Evolutionary conservation across 257 asterid species (phyloP).

Genomic region (Solanum infundibuliforme): DNA sequence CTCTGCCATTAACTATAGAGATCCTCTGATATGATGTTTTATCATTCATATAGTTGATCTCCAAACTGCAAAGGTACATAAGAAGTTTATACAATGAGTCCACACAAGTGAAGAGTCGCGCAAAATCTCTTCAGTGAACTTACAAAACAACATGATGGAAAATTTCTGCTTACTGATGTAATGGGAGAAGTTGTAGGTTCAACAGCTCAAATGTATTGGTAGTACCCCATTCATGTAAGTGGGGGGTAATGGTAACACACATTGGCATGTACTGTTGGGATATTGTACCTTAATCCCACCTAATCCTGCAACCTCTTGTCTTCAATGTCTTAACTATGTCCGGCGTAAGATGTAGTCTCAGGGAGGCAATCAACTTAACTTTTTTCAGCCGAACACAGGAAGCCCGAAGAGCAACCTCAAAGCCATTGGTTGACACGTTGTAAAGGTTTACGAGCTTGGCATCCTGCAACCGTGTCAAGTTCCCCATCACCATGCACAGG

Average conservation of each 20-base stretch:
- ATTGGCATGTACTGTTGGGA: neutral
- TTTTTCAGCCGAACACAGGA: constrained; percentile 42
- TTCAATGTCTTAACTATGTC: constrained; percentile 33
- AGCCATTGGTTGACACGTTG: constrained; percentile 44
- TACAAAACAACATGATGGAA: neutral
- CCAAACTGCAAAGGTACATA: neutral
- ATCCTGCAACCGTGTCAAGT: constrained; percentile 53
- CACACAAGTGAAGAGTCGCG: neutral
- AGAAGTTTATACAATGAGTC: neutral
- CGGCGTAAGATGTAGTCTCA: constrained; percentile 30
- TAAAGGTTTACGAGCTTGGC: constrained; percentile 42
- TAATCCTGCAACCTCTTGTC: constrained; percentile 54
- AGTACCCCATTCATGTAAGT: neutral
- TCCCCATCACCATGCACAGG: constrained; percentile 61
- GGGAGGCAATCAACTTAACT: constrained; percentile 38
- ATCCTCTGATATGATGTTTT: neutral
- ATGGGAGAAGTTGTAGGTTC: neutral
- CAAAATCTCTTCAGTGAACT: neutral
- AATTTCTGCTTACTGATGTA: neutral
- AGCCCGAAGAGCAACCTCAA: constrained; percentile 56
- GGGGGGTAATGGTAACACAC: neutral
- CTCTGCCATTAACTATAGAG: neutral
- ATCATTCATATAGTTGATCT: neutral
- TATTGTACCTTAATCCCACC: constrained; percentile 44
- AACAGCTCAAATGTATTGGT: neutral